Base-by-base conservation (phyloP, 192 early-diverging fungal genomes). In the Diversispora epigaea region DNA sequence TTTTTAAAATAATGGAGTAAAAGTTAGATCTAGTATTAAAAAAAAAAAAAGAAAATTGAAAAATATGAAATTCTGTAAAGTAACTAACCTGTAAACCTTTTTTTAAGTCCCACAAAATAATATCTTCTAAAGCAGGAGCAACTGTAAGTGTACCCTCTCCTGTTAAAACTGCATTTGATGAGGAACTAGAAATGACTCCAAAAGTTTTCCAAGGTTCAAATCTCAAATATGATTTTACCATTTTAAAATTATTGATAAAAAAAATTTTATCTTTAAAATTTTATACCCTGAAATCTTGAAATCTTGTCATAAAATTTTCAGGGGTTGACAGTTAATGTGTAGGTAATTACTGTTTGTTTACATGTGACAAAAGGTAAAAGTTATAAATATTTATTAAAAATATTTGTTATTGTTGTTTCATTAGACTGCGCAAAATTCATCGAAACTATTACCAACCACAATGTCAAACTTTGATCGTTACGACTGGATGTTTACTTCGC, bases 71-170 rank as follows among this genome's bases (percentile, higher is more conserved):
- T n/a, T 70, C 14, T 15, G n/a, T n/a, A n/a, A n/a, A 7, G 58
- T 17, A 77, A 72, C 50, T 60, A 78, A 87, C 87, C 77, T 90
- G 79, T 32, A 84, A 86, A 47, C 94, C 97, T 75, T 91, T 93
- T 78, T 93, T 91, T 47, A 92, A 83, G 79, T 98, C 91, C 94
- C 94, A 98, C 25, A 95, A 80, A 57, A 85, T 80, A 60, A 94
- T 88, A 69, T 89, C 86, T 80, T 97, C 95, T 44, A 99, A 87
- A 3, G 93, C 89, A 12, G 95, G 90, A 1, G 93, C 85, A 32
- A 97, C 84, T 61, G 91, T 92, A 67, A 87, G 80, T 80, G 87
- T 91, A 46, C 91, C 95, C 3, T 80, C 85, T 25, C 77, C 68
- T 78, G 92, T 91, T 61, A 92, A 93, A 32, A 92, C 80, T 15